A percentile compares a stretch with the other conserved stretches of the same genome.
Evolutionary conservation across 345 rosid genomes (phyloP).

Genomic region (Eutrema japonicum): DNA sequence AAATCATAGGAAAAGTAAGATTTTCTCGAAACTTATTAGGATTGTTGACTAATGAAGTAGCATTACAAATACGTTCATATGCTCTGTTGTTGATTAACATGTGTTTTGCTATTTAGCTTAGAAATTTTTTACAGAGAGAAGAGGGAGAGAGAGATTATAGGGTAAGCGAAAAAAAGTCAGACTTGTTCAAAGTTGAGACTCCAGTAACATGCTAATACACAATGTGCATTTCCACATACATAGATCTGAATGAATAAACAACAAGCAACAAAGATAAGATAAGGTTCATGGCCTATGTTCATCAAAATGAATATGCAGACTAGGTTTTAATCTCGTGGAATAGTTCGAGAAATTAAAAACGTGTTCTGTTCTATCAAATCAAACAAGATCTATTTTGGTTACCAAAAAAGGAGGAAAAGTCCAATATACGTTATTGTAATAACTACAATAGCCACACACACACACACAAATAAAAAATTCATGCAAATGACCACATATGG

Average conservation of each 20-base stretch:
- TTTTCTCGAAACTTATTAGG: neutral
- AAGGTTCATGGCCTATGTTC: neutral
- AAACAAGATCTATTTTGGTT: neutral
- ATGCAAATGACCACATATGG: neutral
- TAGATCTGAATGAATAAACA: conserved; percentile 50
- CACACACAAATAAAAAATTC: neutral
- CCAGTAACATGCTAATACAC: conserved; percentile 67
- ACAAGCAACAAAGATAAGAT: neutral
- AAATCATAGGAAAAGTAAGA: neutral
- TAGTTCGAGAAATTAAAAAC: neutral
- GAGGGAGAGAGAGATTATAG: conserved; percentile 15
- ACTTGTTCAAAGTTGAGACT: conserved; percentile 56
- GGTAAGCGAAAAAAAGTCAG: conserved; percentile 50
- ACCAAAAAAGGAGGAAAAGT: neutral
- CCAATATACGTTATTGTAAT: neutral
- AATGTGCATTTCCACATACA: conserved; percentile 60
- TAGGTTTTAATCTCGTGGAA: neutral
- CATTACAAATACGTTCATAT: neutral
- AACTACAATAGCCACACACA: neutral
- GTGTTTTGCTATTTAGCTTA: neutral
- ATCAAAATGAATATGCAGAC: neutral
- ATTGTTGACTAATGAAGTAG: neutral
- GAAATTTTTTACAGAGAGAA: neutral
- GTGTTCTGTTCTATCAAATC: neutral
- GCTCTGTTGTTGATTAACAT: neutral